Base-by-base conservation (phyloP, 75 land plant species). In the Ceratopteris richardii region DNA sequence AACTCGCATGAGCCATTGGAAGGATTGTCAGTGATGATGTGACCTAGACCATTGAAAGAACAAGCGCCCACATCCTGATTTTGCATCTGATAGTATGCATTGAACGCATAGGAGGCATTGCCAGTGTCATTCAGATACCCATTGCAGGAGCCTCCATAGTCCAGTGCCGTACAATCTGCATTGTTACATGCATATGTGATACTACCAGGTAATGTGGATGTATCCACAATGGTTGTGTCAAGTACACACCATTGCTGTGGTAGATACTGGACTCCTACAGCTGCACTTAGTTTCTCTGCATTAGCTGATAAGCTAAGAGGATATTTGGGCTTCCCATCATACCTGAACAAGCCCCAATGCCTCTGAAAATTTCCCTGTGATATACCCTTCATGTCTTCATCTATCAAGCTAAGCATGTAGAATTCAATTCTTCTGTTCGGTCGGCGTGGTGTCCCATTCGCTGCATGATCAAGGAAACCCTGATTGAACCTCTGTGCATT, bases 91-190 rank as follows among this genome's bases (percentile, higher is more conserved):
- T 63, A 88, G 54, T 84, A 87, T 67, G 58, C 58, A 60, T 87
- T 87, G 67, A 87, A 87, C 2, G 91, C 88, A 62, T 84, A 87
- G 0, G 91, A 87, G 20, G 84, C 84, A 57, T 81, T 81, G 22
- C 71, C 66, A 17, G 58, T 61, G 6, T 51, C 47, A 22, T 63
- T 63, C 19, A 87, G 56, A 9, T 25, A 24, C 58, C 37, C 54
- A 21, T 76, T 72, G 51, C 90, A 86, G 1, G 87, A 80, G 14
- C 72, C 67, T 2, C 90, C 90, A 46, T 62, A 52, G 22, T 72
- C 73, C 12, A 83, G 62, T 13, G 87, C 56, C 1, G 90, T 83
- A 75, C 90, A 86, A 44, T 86, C 90, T 0, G 81, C 77, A 26
- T 64, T 40, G 0, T 43, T 54, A 58, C 90, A 86, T 0, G 90